phyloP scores from a whole-genome alignment of 306 rosid genomes.

The Trifolium pratense region DNA sequence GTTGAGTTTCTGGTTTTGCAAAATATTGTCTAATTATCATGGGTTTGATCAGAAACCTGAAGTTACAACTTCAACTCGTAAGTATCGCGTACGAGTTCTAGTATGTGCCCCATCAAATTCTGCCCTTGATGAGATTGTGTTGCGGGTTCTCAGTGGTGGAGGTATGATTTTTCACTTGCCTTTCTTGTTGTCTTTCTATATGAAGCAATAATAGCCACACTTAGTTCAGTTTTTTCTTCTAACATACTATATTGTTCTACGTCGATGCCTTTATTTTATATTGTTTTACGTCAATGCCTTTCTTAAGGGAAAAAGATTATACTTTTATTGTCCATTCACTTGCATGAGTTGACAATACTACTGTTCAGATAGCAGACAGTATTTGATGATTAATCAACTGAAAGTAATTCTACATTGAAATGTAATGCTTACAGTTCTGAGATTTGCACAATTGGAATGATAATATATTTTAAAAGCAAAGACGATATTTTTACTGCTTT shows the following conservation, averaged over 20 bases:
- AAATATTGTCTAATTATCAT: constrained; percentile 44
- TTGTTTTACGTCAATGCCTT: constrained; percentile 9
- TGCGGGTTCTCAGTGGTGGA: constrained; percentile 78
- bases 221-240: constrained; percentile 28
- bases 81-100: constrained; percentile 85
- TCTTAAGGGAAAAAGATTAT: constrained; percentile 9
- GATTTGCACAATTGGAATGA: constrained; percentile 5
- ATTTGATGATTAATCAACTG: constrained; percentile 30
- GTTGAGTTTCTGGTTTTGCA: constrained; percentile 28
- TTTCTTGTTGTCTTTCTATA: constrained; percentile 27
- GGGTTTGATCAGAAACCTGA: constrained; percentile 76
- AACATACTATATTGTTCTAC: constrained; percentile 4
- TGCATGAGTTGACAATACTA: constrained; percentile 20
- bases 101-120: constrained; percentile 98
- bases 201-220: constrained; percentile 21
- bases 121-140: constrained; percentile 93
- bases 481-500: not conserved
- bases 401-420: constrained; percentile 28
- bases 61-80: constrained; percentile 79
- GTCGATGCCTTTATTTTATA: constrained; percentile 5
- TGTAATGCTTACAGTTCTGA: constrained; percentile 21
- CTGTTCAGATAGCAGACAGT: constrained; percentile 8
- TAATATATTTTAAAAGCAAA: constrained; percentile 12
- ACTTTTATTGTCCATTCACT: constrained; percentile 30
- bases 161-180: constrained; percentile 56